Evolutionary conservation across 2,329 filamentous ascomycete genomes (phyloP).

Genomic region (Ascochyta viciae-villosae): DNA sequence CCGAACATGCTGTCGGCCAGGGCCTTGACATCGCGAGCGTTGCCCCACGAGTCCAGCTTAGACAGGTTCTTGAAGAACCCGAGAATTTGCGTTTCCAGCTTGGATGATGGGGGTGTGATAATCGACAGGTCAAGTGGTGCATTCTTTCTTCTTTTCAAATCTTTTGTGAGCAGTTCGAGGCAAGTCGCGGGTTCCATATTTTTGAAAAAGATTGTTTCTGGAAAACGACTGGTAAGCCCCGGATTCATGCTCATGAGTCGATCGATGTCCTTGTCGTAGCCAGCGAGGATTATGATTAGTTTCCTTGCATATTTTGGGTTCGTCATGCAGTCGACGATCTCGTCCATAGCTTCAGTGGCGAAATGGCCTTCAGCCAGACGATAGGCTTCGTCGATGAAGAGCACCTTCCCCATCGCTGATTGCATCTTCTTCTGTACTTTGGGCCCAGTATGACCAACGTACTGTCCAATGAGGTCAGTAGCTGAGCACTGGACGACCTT

Average conservation of each 20-base stretch:
- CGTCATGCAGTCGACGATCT: constrained; percentile 61
- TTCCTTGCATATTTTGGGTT: constrained; percentile 66
- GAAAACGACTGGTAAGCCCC: constrained; percentile 70
- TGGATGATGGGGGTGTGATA: constrained; percentile 28
- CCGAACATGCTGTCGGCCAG: constrained; percentile 61
- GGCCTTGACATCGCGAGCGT: constrained; percentile 67
- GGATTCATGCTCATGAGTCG: constrained; percentile 66
- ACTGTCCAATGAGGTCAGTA: constrained; percentile 72
- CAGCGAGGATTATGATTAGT: constrained; percentile 72
- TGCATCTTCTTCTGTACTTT: constrained; percentile 69
- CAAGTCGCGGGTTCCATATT: constrained; percentile 42
- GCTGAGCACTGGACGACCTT: constrained; percentile 72
- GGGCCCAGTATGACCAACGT: constrained; percentile 72
- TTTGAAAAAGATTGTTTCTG: constrained; percentile 65
- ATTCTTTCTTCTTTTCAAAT: constrained; percentile 42
- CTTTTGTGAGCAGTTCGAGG: constrained; percentile 49
- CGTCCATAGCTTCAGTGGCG: constrained; percentile 63
- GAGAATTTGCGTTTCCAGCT: constrained; percentile 26
- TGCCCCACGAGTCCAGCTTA: constrained; percentile 63
- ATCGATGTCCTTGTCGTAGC: constrained; percentile 73
- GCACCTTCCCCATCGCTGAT: constrained; percentile 67
- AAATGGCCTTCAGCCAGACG: constrained; percentile 65
- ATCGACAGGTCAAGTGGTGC: constrained; percentile 38
- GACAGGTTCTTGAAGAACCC: constrained; percentile 53
- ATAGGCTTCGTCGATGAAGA: constrained; percentile 78